Evolutionary conservation across 1,284 basidiomycete genomes (phyloP).

Genomic region (Anthracocystis setariae): DNA sequence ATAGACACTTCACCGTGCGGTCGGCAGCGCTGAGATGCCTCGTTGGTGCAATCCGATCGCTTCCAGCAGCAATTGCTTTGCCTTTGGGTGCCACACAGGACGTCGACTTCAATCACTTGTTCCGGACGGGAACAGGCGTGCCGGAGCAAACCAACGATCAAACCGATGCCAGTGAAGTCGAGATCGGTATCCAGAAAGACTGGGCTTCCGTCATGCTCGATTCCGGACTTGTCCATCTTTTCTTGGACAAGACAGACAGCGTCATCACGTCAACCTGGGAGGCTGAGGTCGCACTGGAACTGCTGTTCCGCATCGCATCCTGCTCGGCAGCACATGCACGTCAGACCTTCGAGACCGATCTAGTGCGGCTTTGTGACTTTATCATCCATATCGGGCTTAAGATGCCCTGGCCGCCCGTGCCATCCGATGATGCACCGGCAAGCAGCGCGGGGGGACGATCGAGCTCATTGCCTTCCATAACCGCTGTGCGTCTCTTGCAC

Average conservation of each 20-base stretch:
- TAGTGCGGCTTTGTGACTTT: conserved; percentile 29
- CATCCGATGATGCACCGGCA: not conserved
- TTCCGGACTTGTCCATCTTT: conserved; percentile 24
- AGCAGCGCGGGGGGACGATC: conserved; percentile 1
- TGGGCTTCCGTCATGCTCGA: conserved; percentile 43
- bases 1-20: conserved; percentile 56
- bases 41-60: conserved; percentile 26
- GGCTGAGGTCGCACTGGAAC: conserved; percentile 33
- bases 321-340: conserved; percentile 36
- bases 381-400: conserved; percentile 38
- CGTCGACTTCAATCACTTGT: conserved; percentile 21
- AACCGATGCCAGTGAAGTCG: conserved; percentile 39
- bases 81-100: conserved; percentile 20
- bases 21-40: conserved; percentile 51
- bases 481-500: conserved; percentile 74
- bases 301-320: conserved; percentile 38
- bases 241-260: conserved; percentile 34
- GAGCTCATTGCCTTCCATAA: conserved; percentile 23
- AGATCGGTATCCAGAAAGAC: conserved; percentile 36
- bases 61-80: conserved; percentile 18
- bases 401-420: conserved; percentile 37
- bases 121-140: conserved; percentile 3
- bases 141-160: conserved; percentile 6
- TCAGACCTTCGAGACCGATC: conserved; percentile 20
- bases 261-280: conserved; percentile 46